Base-by-base conservation (phyloP, 2,329 filamentous ascomycete species). In the Thelonectria rubi region DNA sequence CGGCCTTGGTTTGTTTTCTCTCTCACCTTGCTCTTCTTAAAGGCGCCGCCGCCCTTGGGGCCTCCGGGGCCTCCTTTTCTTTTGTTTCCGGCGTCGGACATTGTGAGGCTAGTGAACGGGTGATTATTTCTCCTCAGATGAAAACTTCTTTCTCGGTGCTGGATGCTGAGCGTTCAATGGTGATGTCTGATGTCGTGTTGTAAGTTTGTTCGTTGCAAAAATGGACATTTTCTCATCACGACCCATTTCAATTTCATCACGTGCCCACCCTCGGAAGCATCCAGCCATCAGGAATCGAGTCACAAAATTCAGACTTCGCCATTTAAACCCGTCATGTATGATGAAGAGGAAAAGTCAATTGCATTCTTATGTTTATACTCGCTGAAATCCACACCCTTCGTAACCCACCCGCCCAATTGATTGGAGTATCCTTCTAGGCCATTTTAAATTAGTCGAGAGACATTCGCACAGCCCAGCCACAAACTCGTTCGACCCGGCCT, bases 1-100 rank as follows among this genome's bases (percentile, higher is more conserved):
- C 32, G 11, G 10, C 6, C 14, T 30, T 11, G 37, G 24, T 32
- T 17, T 17, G 20, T 43, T 57, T 37, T 45, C 72, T 60, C 66
- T 48, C 72, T 62, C 66, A 80, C 79, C 74, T 79, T 80, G 72
- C 77, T 80, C 70, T 75, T 80, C 65, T 81, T 81, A 21, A 57
- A 58, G 7, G 72, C 56, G 8, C 70, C 56, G 8, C 70, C 62
- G 32, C 72, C 71, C 15, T 68, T 70, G 12, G 66, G 71, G n/a
- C 68, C 65, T 45, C 39, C 55, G 21, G 55, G 72, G 68, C 3
- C 70, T 70, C 20, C 74, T 67, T 79, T 80, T 55, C 78, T 69
- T 68, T 80, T 80, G 51, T 69, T 71, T 11, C 64, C 60, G 11
- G 67, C 62, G 39, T 76, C 76, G 32, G 68, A 63, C 77, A 79